Evolutionary conservation across 2,329 filamentous ascomycete species (phyloP).

Genomic region (Orbilia oligospora): DNA sequence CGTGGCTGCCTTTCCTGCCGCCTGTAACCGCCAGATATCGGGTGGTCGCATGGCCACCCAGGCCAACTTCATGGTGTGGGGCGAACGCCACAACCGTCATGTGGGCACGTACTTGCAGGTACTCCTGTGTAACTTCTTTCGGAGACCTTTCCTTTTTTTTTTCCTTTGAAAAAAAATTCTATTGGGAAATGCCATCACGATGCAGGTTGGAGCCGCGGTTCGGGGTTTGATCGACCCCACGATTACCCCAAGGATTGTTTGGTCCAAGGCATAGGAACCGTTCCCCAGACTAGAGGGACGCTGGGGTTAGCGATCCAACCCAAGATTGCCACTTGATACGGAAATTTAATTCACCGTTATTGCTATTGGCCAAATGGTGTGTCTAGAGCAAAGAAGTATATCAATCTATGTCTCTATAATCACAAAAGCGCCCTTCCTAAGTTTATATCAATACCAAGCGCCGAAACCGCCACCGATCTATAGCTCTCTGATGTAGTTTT

Average conservation of each 20-base stretch:
- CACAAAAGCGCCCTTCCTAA: neutral
- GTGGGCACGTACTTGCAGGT: conserved; percentile 6
- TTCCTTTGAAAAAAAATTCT: no score
- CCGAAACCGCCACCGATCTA: neutral
- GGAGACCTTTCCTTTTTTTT: neutral
- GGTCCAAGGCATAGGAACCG: neutral
- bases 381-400: no score
- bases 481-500: neutral
- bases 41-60: conserved; percentile 35
- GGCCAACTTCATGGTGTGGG: conserved; percentile 3
- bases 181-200: neutral
- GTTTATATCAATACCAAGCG: neutral
- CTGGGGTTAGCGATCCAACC: neutral
- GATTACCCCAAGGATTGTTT: neutral
- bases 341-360: conserved; percentile 1
- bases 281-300: neutral
- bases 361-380: no score
- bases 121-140: conserved; percentile 18
- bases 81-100: conserved; percentile 42
- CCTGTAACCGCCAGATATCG: conserved; percentile 26
- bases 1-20: conserved; percentile 30
- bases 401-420: neutral
- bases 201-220: conserved; percentile 2
- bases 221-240: neutral
- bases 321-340: neutral